These are phyloP conservation scores for Nepenthes alata DNA, from an alignment of 179 eudicot species.

Conservation along the genomic window DNA sequence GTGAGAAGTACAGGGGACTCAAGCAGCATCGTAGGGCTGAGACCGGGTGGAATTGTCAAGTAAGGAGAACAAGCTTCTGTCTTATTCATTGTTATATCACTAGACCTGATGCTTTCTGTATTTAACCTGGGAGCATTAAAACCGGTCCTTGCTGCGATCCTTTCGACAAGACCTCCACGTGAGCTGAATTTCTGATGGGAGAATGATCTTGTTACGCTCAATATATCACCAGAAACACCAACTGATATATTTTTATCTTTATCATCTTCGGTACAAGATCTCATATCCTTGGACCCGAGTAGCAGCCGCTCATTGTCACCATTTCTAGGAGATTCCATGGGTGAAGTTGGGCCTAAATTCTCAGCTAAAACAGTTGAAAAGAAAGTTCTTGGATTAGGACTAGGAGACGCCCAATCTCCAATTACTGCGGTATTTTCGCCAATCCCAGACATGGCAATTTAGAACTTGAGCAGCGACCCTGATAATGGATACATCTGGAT, in stretches of 20 bases:
- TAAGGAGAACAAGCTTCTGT: conserved; percentile 26
- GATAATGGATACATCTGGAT: neutral
- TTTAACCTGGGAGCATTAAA: conserved; percentile 48
- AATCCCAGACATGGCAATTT: conserved; percentile 32
- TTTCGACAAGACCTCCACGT: conserved; percentile 37
- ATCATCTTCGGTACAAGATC: conserved; percentile 7
- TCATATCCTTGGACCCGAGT: conserved; percentile 7
- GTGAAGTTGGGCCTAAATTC: neutral
- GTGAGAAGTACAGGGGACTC: conserved; percentile 56
- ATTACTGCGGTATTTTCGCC: conserved; percentile 27
- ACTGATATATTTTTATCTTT: conserved; percentile 7
- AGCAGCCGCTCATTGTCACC: conserved; percentile 4
- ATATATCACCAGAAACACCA: conserved; percentile 10
- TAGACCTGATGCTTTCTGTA: conserved; percentile 38
- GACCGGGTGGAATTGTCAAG: conserved; percentile 42
- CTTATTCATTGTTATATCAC: conserved; percentile 13
- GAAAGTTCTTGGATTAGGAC: conserved; percentile 25
- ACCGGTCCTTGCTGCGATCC: conserved; percentile 54
- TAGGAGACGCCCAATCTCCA: conserved; percentile 34
- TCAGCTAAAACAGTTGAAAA: conserved; percentile 28
- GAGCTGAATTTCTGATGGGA: conserved; percentile 23
- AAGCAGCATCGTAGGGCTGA: conserved; percentile 44
- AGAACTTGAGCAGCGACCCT: neutral
- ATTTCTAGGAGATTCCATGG: conserved; percentile 14
- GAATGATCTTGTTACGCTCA: conserved; percentile 7